Base-by-base conservation (phyloP, 495 filamentous ascomycete genomes). In the Lepraria neglecta region DNA sequence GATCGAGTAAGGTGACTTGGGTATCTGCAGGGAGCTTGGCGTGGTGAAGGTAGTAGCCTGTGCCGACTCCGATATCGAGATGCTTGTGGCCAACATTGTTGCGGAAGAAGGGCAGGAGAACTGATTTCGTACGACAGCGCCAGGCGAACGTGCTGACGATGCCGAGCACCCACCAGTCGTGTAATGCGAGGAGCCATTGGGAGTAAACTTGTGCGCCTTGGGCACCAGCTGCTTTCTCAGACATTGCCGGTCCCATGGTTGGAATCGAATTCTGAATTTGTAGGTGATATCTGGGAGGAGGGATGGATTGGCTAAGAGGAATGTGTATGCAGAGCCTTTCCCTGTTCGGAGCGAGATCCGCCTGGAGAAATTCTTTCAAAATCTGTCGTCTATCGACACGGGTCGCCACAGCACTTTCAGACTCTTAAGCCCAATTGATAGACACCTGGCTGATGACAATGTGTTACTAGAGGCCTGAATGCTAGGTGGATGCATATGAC, bases 61-160 rank as follows among this genome's bases (percentile, higher is more conserved):
- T 72, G 2, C 68, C 76, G 27, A 73, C 70, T 15, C 76, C 76
- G 42, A 76, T 68, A 63, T 77, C 73, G 14, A 77, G 68, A 57
- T 78, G 76, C 11, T 60, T 59, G 24, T 40, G 35, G 11, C 68
- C 64, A 31, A 73, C 69, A 43, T 70, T 62, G 17, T 71, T 56
- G 7, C 55, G 53, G 66, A 75, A 78, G n/a, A 77, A 68, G 3
- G 75, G 74, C 6, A 74, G 64, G 4, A 71, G 65, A n/a, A 73
- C 55, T 30, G 57, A 61, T 14, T 54, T 55, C n/a, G 69, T 68
- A 2, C 69, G 65, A 58, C 74, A 75, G 10, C 68, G 15, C 75
- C 73, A 77, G 10, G 69, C 57, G 52, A 61, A 72, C 12, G 59
- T 60, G 55, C 69, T 73, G 53, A 67, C 69, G 45, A 75, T 60